Conservation (phyloP, 2,329 filamentous ascomycete genomes). For the Penicillium frequentans region DNA sequence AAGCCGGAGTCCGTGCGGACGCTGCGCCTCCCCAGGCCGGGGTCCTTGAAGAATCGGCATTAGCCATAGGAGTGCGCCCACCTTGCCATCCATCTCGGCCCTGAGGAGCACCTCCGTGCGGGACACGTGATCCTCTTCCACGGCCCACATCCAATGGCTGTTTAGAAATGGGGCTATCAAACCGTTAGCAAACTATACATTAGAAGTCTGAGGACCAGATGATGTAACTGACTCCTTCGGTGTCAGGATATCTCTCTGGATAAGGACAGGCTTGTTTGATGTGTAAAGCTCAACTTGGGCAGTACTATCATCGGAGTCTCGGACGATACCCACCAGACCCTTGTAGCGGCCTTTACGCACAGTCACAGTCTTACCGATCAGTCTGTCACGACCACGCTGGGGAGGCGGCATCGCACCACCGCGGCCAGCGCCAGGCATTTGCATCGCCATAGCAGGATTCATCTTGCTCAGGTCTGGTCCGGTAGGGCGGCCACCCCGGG, state of each 20-base stretch:
- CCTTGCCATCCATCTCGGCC: constrained; percentile 53
- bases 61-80: constrained; percentile 68
- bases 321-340: constrained; percentile 90
- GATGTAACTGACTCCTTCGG: constrained; percentile 70
- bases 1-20: constrained; percentile 52
- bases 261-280: constrained; percentile 85
- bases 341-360: constrained; percentile 88
- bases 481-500: constrained; percentile 80
- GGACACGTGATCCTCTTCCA: constrained; percentile 45
- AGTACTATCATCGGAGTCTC: constrained; percentile 83
- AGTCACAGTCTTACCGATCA: constrained; percentile 88
- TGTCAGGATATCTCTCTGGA: constrained; percentile 76
- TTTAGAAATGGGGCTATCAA: constrained; percentile 61
- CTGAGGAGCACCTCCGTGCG: constrained; percentile 22
- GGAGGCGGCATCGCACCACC: constrained; percentile 64
- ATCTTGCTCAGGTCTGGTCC: constrained; percentile 81
- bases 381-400: constrained; percentile 72
- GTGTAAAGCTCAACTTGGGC: constrained; percentile 92
- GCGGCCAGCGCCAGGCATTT: constrained; percentile 51
- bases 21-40: constrained; percentile 68
- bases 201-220: constrained; percentile 3
- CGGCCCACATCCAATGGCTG: constrained; percentile 71
- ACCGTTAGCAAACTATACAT: constrained; percentile 13
- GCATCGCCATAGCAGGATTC: constrained; percentile 84
- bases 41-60: constrained; percentile 64